phyloP scores from a whole-genome alignment of 495 filamentous ascomycete genomes.

The Cladorrhinum samala region DNA sequence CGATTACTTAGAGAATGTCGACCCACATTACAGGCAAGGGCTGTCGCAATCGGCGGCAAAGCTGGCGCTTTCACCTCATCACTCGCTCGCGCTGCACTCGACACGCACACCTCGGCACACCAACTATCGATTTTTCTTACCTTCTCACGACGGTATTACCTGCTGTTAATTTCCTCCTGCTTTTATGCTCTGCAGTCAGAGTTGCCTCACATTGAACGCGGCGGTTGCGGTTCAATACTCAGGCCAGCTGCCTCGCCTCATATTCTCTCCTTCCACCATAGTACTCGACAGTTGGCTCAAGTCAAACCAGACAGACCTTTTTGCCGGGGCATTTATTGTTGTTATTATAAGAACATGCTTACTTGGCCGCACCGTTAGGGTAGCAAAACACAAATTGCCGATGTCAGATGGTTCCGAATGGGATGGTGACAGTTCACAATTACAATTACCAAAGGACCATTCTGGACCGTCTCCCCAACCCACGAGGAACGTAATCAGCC shows the following conservation, averaged over 20 bases:
- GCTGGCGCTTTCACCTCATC: not conserved
- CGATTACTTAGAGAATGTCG: too few species aligned
- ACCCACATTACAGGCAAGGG: too few species aligned
- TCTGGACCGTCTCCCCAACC: too few species aligned
- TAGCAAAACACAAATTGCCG: too few species aligned
- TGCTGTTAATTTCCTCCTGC: not conserved
- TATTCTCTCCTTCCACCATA: not conserved
- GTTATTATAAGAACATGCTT: not conserved
- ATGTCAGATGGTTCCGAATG: too few species aligned
- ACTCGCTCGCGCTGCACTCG: too few species aligned
- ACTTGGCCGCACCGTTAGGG: too few species aligned
- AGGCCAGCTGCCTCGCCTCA: not conserved
- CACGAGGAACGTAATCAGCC: slow-evolving; percentile 2
- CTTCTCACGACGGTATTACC: not conserved
- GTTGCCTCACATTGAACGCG: not conserved
- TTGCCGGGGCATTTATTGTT: not conserved
- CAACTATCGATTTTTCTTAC: not conserved
- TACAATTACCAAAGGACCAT: not conserved
- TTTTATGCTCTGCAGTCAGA: not conserved
- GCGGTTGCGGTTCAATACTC: not conserved
- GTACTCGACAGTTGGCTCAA: too few species aligned
- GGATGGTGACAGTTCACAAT: not conserved
- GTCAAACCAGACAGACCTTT: not conserved
- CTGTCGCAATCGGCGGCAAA: not conserved
- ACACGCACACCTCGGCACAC: not conserved